Base-by-base conservation (phyloP, 1,284 basidiomycete genomes). In the Ustilago cynodontis region DNA sequence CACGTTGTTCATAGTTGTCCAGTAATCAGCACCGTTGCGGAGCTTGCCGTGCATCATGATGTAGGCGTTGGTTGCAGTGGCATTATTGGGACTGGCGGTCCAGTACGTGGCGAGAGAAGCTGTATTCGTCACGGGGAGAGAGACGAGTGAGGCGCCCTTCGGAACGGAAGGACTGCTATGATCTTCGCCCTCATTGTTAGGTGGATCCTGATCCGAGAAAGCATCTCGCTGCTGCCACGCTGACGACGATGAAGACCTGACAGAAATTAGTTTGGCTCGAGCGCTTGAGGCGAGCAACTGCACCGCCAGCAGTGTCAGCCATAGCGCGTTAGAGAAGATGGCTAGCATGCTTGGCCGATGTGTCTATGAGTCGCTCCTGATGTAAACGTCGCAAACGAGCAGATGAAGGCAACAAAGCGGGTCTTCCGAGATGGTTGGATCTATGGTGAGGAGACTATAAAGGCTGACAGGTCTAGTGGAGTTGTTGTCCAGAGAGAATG, bases 21-120 rank as follows among this genome's bases (percentile, higher is more conserved):
- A 82, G 71, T 83, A 81, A 24, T 65, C 57, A 63, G 63, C 69
- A 14, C 84, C 84, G 33, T 85, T 65, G 7, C 83, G 73, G 11
- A 79, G 54, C 55, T 79, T 77, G 47, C 83, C 84, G 61, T 85
- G 84, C 74, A 85, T 80, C 80, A 85, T 82, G 43, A 85, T 68
- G 64, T 65, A 84, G 20, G 82, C 83, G 18, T 78, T 68, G 28
- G 69, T 69, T 0, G 72, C 79, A 9, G 73, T 78, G 4, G 49
- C 16, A 39, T 85, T 73, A 35, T 72, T 54, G 4, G 74, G 71
- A 9, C 66, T 59, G 24, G 60, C 51, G 0, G 80, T 77, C 79
- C 78, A 83, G 68, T 82, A 85, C 9, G 53, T 59, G 1, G 80
- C 75, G 6, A 77, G 22, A 2, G 63, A 66, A 29, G 76, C 60